Base-by-base conservation (phyloP, 2,329 filamentous ascomycete genomes). In the Dendrostoma leiphaemia region DNA sequence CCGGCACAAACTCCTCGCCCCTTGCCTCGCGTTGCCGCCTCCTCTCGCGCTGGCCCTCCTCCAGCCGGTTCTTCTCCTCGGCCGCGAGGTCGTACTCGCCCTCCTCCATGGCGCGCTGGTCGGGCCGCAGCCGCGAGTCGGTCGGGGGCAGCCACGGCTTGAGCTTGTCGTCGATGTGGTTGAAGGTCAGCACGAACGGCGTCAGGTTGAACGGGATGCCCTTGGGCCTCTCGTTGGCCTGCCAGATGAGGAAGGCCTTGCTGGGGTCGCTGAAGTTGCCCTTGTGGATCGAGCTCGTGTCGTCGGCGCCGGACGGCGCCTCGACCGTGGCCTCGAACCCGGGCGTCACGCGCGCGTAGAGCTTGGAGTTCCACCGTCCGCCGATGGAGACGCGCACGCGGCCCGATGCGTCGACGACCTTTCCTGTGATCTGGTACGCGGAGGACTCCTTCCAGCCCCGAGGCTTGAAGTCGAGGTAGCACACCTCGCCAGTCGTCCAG, bases 71-170 rank as follows among this genome's bases (percentile, higher is more conserved):
- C 82, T 99, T 99, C 77, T 99, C 94, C 5, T 82, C 83, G 0
- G 93, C 94, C 1, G 94, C 94, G 56, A 94, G 80, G 65, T 97
- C 93, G 67, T 99, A 99, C 71, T 92, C 84, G n/a, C 93, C 94
- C 58, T 97, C 92, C 69, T 99, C 94, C 94, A 99, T 99, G 2
- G 94, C 94, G 10, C 94, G 82, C 74, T 99, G 94, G 70, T 99
- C 94, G 0, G 94, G 93, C 28, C 94, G 82, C 29, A 96, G 77
- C n/a, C 94, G 82, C 1, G 93, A 96, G 69, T 99, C 94, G 0
- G 94, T 99, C 1, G 94, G 94, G 34, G 94, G 89, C 15, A 99
- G 75, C 73, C 88, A 84, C 4, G 87, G 83, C 48, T 74, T 77
- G 17, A 99, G 79, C n/a, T 82, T 77, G n/a, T 96, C 90, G 51